These are phyloP conservation scores for Epicoccum sorghinum DNA, from an alignment of 2,329 filamentous ascomycete genomes.

Conservation along the genomic window DNA sequence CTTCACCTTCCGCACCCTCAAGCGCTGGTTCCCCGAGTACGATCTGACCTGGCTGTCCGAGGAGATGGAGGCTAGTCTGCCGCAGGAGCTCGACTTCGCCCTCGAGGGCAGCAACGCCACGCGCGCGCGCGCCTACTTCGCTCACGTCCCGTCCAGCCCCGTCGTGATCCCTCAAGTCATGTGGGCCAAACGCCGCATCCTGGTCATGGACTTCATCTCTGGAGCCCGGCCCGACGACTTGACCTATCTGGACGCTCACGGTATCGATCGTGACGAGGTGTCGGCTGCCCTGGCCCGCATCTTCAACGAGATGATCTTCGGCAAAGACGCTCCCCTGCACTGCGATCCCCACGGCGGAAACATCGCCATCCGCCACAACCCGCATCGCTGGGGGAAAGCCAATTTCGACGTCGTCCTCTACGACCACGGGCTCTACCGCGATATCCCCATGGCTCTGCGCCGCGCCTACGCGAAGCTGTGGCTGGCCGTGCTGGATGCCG, in stretches of 20 bases:
- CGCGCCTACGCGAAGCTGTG: slow-evolving; percentile 95
- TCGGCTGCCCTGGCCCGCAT: slow-evolving; percentile 87
- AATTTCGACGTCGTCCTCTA: slow-evolving; percentile 98
- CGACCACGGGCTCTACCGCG: slow-evolving; percentile 94
- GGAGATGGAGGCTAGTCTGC: slow-evolving; percentile 90
- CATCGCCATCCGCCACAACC: slow-evolving; percentile 85
- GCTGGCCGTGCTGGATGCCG: slow-evolving; percentile 91
- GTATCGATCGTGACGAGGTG: slow-evolving; percentile 93
- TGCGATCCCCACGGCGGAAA: slow-evolving; percentile 98
- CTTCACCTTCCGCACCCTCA: slow-evolving; percentile 88
- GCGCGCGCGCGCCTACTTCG: slow-evolving; percentile 81
- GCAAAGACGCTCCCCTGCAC: slow-evolving; percentile 83
- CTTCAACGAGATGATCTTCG: slow-evolving; percentile 99
- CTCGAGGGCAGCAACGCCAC: slow-evolving; percentile 85
- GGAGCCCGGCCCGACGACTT: slow-evolving; percentile 89
- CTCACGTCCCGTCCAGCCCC: slow-evolving; percentile 73
- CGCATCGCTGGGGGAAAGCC: slow-evolving; percentile 58
- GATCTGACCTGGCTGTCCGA: slow-evolving; percentile 94
- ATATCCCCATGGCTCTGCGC: slow-evolving; percentile 79
- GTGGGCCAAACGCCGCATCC: slow-evolving; percentile 85
- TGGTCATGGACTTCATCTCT: slow-evolving; percentile 94
- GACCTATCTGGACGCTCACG: slow-evolving; percentile 79
- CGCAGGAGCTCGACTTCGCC: slow-evolving; percentile 88
- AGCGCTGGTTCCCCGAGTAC: slow-evolving; percentile 95
- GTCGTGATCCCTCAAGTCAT: slow-evolving; percentile 88